phyloP scores from a whole-genome alignment of 2,329 filamentous ascomycete genomes.

The Scedosporium apiospermum region DNA sequence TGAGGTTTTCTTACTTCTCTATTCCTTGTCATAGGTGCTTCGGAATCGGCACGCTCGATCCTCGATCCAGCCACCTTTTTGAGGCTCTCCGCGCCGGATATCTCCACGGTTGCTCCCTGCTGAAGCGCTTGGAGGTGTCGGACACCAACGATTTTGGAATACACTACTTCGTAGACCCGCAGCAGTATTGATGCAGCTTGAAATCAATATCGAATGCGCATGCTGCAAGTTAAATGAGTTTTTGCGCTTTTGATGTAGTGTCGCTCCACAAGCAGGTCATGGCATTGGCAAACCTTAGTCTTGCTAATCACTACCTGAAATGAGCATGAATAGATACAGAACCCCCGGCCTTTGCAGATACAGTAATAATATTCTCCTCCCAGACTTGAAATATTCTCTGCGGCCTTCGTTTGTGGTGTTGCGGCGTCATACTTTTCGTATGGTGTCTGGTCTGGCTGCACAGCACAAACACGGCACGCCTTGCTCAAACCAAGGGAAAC shows the following conservation, averaged over 20 bases:
- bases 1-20: no score
- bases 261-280: not conserved
- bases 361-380: not conserved
- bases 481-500: not conserved
- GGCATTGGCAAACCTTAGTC: not conserved
- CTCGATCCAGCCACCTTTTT: no score
- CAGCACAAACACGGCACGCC: not conserved
- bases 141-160: no score
- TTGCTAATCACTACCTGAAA: not conserved
- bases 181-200: no score
- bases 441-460: not conserved
- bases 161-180: no score
- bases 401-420: not conserved
- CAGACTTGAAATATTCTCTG: not conserved
- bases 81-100: no score
- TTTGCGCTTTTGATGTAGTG: not conserved
- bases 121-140: no score
- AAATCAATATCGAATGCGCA: not conserved
- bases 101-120: no score
- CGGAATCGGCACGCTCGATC: no score
- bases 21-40: no score
- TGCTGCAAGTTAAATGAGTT: constrained; percentile 1
- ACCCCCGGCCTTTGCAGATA: not conserved
- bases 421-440: not conserved
- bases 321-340: not conserved